Evolutionary conservation across 371 early-diverging fungal genomes (phyloP), one percentile per base, ranked within the genome.

Genomic region (Rhizopus sp.): DNA sequence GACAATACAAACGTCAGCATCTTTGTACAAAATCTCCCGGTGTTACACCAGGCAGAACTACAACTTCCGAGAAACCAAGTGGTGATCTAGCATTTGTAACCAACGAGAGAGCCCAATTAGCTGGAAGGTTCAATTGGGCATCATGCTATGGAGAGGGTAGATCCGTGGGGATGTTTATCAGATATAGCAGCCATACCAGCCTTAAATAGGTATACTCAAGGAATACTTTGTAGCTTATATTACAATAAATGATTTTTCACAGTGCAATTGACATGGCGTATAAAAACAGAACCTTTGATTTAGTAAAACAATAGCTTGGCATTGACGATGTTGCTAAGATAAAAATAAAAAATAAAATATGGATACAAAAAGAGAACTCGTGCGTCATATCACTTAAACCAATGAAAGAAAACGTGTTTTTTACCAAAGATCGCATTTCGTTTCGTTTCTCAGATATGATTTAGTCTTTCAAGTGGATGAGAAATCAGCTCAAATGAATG

Each of bases 141-240:
- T 39, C 38, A 37, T 56, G 39, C 40, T 56, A 49, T 48, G 39
- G 48, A 48, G 39, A 56, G 16, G 49, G 49, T 29, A 47, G 49
- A 56, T 23, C 48, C 23, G 31, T 30, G 31, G 56, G 49, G 29
- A 47, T 56, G 56, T 48, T 56, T 30, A 56, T 47, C 49, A 47
- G 49, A 56, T 56, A 56, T 12, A 56, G 56, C 56, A 47, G 49
- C 49, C 49, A 56, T 47, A 56, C 48, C 49, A 48, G 29, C 49
- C 56, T 48, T 56, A 23, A 48, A 30, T 12, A 48, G 31, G 49
- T 30, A 56, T 56, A 38, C 48, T 47, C 49, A 39, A 55, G 38
- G 40, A 37, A 48, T 13, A 56, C 5, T 48, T 39, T 56, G 48
- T 48, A 56, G 56, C 56, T 56, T 47, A 35, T 51, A 51, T 51